Evolutionary conservation across 345 rosid genomes (phyloP).

Genomic region (Euphorbia lathyris): DNA sequence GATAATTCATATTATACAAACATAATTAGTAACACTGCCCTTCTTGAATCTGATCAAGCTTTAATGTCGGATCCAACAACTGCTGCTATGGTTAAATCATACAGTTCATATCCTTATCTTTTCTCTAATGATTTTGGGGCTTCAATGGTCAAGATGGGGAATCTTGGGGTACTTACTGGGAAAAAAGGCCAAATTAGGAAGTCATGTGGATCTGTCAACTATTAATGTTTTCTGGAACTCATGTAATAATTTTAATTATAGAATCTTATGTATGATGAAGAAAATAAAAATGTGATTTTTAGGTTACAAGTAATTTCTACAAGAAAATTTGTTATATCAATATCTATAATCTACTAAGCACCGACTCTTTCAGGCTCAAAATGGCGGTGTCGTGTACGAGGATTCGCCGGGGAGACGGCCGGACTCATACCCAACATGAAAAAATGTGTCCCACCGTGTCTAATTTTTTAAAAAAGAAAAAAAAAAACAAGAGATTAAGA

Average conservation of each 20-base stretch:
- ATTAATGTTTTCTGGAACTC: background rate
- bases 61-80: conserved; percentile 47
- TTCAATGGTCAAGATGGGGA: conserved; percentile 70
- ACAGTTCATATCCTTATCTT: conserved; percentile 42
- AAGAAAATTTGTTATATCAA: too few species aligned
- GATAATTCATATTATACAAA: conserved; percentile 66
- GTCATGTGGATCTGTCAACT: conserved; percentile 62
- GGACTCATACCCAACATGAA: too few species aligned
- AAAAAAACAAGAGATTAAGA: too few species aligned
- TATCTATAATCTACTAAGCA: too few species aligned
- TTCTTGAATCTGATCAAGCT: conserved; percentile 76
- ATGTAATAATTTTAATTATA: background rate
- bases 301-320: too few species aligned
- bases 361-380: too few species aligned
- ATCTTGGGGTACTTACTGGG: conserved; percentile 61
- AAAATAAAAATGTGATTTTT: too few species aligned
- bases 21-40: conserved; percentile 31
- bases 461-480: too few species aligned
- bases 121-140: conserved; percentile 59
- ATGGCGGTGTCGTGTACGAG: too few species aligned
- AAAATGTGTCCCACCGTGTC: too few species aligned
- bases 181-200: conserved; percentile 57
- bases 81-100: conserved; percentile 50
- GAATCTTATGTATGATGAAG: too few species aligned
- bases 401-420: too few species aligned